phyloP scores from a whole-genome alignment of 768 basidiomycete species.

The Auriscalpium vulgare region DNA sequence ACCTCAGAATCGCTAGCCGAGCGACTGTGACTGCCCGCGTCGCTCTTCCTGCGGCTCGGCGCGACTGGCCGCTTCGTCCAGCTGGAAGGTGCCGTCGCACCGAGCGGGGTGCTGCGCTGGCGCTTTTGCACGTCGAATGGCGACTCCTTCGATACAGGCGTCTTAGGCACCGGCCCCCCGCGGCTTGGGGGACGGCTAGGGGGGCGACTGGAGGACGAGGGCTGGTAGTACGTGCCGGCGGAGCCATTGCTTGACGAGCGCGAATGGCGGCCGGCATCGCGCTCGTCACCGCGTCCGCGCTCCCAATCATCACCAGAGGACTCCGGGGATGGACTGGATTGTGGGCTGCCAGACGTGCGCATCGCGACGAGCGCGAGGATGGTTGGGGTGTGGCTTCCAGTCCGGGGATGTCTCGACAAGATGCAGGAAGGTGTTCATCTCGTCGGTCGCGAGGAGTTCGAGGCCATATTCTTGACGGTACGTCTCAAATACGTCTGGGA shows the following conservation, averaged over 20 bases:
- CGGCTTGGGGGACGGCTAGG: slow-evolving; percentile 46
- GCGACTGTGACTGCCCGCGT: slow-evolving; percentile 50
- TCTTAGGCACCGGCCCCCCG: slow-evolving; percentile 42
- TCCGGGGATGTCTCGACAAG: slow-evolving; percentile 50
- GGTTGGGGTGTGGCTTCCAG: slow-evolving; percentile 64
- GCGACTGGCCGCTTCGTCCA: slow-evolving; percentile 67
- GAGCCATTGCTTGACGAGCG: slow-evolving; percentile 58
- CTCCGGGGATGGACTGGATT: slow-evolving; percentile 8
- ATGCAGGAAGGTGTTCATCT: slow-evolving; percentile 50
- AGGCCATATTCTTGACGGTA: slow-evolving; percentile 54
- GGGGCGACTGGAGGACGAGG: slow-evolving; percentile 27
- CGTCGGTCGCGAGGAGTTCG: slow-evolving; percentile 57
- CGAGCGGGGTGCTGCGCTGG: slow-evolving; percentile 63
- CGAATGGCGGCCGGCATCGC: slow-evolving; percentile 24
- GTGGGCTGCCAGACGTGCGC: slow-evolving; percentile 14
- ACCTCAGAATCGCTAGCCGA: slow-evolving; percentile 70
- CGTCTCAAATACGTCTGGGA: slow-evolving; percentile 60
- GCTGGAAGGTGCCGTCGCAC: slow-evolving; percentile 57
- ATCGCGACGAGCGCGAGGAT: slow-evolving; percentile 55
- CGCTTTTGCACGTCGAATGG: slow-evolving; percentile 64
- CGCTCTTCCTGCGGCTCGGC: slow-evolving; percentile 61
- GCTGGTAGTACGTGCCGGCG: slow-evolving; percentile 21
- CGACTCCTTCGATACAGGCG: slow-evolving; percentile 38
- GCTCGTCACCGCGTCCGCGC: slow-evolving; percentile 30
- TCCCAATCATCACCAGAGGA: slow-evolving; percentile 27